These are phyloP conservation scores for Amaranthus cruentus DNA, from an alignment of 148 eudicot genomes.

Conservation along the genomic window DNA sequence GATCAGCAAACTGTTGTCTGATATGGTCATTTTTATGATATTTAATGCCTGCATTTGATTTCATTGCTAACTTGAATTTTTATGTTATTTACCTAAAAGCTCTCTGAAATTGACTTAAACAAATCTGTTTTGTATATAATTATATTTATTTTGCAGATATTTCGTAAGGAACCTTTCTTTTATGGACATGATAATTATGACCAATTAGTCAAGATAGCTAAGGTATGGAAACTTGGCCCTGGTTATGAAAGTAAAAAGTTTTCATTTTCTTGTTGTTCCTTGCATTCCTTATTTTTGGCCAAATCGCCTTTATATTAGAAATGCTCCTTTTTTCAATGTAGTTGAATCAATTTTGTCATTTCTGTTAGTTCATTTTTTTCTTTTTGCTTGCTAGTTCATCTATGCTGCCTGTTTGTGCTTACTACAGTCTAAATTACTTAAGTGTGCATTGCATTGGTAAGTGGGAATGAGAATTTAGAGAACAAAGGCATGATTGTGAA, in stretches of 20 bases:
- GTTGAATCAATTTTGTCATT: not conserved
- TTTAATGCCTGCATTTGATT: not conserved
- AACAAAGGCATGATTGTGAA: no score
- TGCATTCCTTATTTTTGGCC: no score
- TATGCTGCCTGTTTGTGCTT: no score
- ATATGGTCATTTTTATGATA: no score
- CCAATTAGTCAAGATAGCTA: slow-evolving; percentile 94
- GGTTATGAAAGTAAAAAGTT: not conserved
- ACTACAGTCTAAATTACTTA: no score
- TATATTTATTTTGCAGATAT: slow-evolving; percentile 53
- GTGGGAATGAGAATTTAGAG: no score
- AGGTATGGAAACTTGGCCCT: slow-evolving; percentile 39
- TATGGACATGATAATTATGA: slow-evolving; percentile 98
- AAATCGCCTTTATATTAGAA: no score
- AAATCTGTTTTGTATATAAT: not conserved
- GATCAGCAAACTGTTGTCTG: no score
- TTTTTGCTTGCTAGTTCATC: not conserved
- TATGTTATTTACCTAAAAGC: not conserved
- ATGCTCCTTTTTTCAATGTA: no score
- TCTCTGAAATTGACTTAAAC: not conserved
- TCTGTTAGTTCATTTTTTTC: not conserved
- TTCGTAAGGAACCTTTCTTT: slow-evolving; percentile 95
- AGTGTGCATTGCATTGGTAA: no score
- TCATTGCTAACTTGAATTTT: not conserved
- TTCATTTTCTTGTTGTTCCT: not conserved